Conservation (phyloP, 768 basidiomycete species). For the Calocybe indica region DNA sequence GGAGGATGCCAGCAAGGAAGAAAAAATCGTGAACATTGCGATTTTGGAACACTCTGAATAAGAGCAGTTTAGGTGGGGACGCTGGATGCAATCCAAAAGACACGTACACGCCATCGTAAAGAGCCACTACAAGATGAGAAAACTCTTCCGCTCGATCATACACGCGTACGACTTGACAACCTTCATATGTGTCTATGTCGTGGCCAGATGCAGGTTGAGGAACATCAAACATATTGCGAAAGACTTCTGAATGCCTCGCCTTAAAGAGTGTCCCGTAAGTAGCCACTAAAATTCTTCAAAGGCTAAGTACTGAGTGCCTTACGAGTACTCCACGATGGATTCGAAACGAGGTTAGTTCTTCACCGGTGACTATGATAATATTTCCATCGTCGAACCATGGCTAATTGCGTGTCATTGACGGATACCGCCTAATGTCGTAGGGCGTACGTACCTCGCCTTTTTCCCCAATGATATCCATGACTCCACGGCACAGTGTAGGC, state of each 20-base stretch:
- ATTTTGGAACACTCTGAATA: conserved; percentile 29
- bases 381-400: conserved; percentile 63
- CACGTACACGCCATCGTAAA: conserved; percentile 54
- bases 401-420: conserved; percentile 14
- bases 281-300: no score
- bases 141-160: conserved; percentile 46
- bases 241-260: conserved; percentile 51
- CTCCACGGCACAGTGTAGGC: no score
- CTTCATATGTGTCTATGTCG: conserved; percentile 31
- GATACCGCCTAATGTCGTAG: neutral
- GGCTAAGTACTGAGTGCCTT: no score
- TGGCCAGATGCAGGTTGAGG: conserved; percentile 27
- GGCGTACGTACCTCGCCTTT: conserved; percentile 15
- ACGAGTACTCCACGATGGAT: conserved; percentile 45
- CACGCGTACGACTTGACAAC: conserved; percentile 47
- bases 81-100: neutral
- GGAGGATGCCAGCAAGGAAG: conserved; percentile 49
- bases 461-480: neutral
- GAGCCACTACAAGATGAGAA: conserved; percentile 41
- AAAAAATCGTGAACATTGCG: conserved; percentile 45
- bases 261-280: conserved; percentile 13
- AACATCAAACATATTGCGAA: conserved; percentile 48
- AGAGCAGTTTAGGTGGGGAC: neutral
- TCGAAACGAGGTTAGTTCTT: conserved; percentile 41
- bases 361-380: conserved; percentile 41